Evolutionary conservation across 148 eudicot species (phyloP), one percentile per base, ranked within the genome.

Genomic region (Fagopyrum homotropicum): DNA sequence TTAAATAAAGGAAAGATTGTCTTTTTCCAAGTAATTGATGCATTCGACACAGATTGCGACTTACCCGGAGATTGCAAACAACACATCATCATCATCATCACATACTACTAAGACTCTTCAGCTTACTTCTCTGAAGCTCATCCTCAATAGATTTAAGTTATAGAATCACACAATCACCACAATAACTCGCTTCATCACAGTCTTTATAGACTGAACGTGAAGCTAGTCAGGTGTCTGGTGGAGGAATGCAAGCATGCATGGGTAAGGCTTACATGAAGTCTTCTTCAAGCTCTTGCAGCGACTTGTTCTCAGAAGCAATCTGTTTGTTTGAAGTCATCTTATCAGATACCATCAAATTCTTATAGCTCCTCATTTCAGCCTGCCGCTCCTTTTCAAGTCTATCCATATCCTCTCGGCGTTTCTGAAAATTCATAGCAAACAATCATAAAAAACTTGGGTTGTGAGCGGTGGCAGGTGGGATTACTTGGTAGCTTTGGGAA

Each of bases 301-400:
- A 88, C 83, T 94, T 94, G 81, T 77, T 79, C 55, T 87, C 72
- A 40, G 98, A 86, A 59, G 98, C 97, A 44, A 94, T 88, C 43
- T 94, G 89, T 80, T 92, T 94, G 84, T 94, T 94, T n/a, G 98
- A 94, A 6, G 97, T 94, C 98, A 94, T 94, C 82, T 94, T 94
- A 54, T 94, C 98, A 50, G 97, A 89, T 15, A 89, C 92, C 98
- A 94, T 94, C 81, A 94, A 77, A 77, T 94, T 91, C 83, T 92
- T 94, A 91, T 94, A 94, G 96, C 98, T 94, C 82, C 97, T 85
- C 46, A 84, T 56, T 75, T 94, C 98, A 7, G 97, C 89, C 82
- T 90, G 96, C 81, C 86, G 85, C 82, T 94, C 98, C 79, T 89
- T 91, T 77, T 94, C 98, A 40, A 94, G 93, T 75, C 87, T 94